Evolutionary conservation across 495 filamentous ascomycete genomes (phyloP).

Genomic region (Aspergillus indologenus): DNA sequence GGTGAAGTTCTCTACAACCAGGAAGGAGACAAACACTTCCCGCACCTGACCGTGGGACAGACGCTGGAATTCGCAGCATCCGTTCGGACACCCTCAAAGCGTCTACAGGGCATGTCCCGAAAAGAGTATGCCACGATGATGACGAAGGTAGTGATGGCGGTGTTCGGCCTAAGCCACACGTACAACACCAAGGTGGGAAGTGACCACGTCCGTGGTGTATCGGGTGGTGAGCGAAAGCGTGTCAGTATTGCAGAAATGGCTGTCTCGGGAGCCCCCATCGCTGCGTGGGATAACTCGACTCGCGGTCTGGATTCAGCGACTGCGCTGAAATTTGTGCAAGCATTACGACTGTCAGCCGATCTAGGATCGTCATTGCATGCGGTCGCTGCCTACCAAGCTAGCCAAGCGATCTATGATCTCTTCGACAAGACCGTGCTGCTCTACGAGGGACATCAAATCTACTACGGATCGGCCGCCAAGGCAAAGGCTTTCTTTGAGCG

Average conservation of each 20-base stretch:
- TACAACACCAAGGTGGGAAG: constrained; percentile 11
- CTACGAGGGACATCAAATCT: constrained; percentile 12
- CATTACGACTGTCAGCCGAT: not conserved
- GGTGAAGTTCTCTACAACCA: constrained; percentile 3
- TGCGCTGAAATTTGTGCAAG: not conserved
- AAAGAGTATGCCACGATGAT: not conserved
- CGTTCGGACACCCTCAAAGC: not conserved
- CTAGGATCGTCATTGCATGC: not conserved
- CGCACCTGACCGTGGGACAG: constrained; percentile 6
- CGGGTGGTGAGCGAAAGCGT: constrained; percentile 10
- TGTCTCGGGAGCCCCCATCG: not conserved
- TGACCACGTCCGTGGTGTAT: constrained; percentile 8
- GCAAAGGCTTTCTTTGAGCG: constrained; percentile 3
- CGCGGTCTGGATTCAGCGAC: constrained; percentile 1
- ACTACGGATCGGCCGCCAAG: not conserved
- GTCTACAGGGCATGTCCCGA: not conserved
- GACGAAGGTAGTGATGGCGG: constrained; percentile 1
- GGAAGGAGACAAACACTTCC: constrained; percentile 9
- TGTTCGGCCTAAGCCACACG: constrained; percentile 8
- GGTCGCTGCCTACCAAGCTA: constrained; percentile 5
- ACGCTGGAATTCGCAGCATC: constrained; percentile 11
- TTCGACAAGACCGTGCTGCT: constrained; percentile 10
- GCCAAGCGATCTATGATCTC: constrained; percentile 7
- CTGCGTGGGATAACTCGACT: constrained; percentile 9
- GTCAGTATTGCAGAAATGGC: constrained; percentile 7